Evolutionary conservation across 2,329 filamentous ascomycete genomes (phyloP), one percentile per base, ranked within the genome.

Genomic region (Aureobasidium pullulans): DNA sequence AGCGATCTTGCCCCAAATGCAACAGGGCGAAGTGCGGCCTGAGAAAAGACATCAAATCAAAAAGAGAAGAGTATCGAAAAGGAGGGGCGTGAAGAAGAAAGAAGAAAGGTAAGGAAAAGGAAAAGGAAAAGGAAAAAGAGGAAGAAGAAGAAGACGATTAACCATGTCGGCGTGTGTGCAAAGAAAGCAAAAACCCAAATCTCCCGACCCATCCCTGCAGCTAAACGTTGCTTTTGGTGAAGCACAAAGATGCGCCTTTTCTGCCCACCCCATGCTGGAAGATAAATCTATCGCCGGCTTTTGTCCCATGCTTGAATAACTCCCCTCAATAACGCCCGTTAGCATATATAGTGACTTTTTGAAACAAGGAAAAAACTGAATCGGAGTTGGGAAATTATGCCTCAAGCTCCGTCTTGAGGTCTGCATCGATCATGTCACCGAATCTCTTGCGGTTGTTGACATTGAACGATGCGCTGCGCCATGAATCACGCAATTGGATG

Each of bases 401-500:
- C 48, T 53, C 57, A 39, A 59, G 57, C 19, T 59, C 57, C 7
- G 48, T 29, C 48, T 59, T 59, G 32, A 59, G 47, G 29, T 50
- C 47, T 16, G 47, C 47, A 66, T 80, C 79, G 60, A 85, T 70
- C 61, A 81, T 71, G 61, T 78, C 76, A 57, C 77, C 72, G 60
- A 85, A 76, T 67, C 77, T 80, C 73, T 82, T 81, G 66, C 81
- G 77, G 67, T 79, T 85, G 70, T 78, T 79, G 68, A 80, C 68
- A 64, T 82, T 80, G 59, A 81, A 72, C 15, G 76, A 75, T 53
- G 78, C 78, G 70, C 83, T 79, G 62, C 76, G 74, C 77, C 80
- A 83, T 39, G 79, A 77, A 63, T 76, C 72, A 61, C 77, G 76
- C 50, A 84, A 70, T 63, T 79, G 76, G 61, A 75, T 73, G 66